Conservation (phyloP, 2,329 filamentous ascomycete genomes). For the Apiospora kogelbergensis region DNA sequence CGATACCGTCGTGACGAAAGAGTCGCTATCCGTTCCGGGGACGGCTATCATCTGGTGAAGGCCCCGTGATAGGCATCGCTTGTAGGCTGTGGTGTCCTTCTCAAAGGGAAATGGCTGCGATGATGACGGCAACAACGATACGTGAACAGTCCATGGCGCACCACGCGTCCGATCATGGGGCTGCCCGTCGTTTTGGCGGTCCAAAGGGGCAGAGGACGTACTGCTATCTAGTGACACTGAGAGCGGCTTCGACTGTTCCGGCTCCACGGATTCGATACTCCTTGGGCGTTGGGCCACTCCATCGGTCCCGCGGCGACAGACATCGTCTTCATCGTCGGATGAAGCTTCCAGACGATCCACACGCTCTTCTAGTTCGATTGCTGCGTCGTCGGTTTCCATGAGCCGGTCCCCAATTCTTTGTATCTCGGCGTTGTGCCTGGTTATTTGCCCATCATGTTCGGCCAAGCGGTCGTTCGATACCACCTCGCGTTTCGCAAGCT, state of each 20-base stretch:
- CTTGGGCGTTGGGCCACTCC: constrained; percentile 25
- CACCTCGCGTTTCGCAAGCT: constrained; percentile 40
- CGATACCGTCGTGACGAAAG: constrained; percentile 49
- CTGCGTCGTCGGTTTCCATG: constrained; percentile 49
- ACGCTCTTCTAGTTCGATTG: constrained; percentile 54
- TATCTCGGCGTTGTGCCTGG: constrained; percentile 40
- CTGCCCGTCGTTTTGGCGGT: not conserved
- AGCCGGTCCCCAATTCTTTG: constrained; percentile 48
- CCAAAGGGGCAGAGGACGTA: not conserved
- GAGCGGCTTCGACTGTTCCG: not conserved
- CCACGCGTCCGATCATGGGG: not conserved
- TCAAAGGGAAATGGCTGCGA: constrained; percentile 60
- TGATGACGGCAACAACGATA: constrained; percentile 56
- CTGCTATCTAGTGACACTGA: not conserved
- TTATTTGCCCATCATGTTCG: constrained; percentile 41
- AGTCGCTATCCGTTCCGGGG: constrained; percentile 46
- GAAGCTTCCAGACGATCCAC: constrained; percentile 46
- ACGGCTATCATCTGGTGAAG: constrained; percentile 59
- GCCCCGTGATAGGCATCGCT: constrained; percentile 59
- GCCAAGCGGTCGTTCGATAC: constrained; percentile 38
- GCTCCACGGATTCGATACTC: not conserved
- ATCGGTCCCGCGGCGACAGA: constrained; percentile 28
- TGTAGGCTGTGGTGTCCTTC: constrained; percentile 61
- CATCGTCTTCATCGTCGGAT: not conserved
- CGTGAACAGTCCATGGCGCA: constrained; percentile 55